These are phyloP conservation scores for Rauvolfia tetraphylla DNA, from an alignment of 257 asterid species.

Conservation along the genomic window DNA sequence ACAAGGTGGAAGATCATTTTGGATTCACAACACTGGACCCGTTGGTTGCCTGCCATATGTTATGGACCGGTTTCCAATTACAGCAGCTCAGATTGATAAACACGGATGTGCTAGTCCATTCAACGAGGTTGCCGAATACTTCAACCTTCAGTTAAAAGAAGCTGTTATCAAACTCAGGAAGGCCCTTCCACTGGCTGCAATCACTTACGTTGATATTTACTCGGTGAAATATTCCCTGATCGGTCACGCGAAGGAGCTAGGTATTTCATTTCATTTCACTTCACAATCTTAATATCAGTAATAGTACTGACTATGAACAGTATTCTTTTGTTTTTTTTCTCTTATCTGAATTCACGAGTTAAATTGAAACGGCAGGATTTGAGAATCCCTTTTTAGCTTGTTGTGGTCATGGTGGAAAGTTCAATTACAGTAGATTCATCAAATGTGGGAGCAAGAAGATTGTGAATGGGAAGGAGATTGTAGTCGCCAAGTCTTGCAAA, in stretches of 20 bases:
- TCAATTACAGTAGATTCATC: slow-evolving; percentile 50
- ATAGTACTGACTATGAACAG: not conserved
- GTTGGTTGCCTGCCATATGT: slow-evolving; percentile 69
- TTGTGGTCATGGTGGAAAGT: slow-evolving; percentile 80
- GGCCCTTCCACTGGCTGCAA: slow-evolving; percentile 62
- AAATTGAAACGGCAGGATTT: slow-evolving; percentile 49
- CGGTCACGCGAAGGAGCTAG: slow-evolving; percentile 45
- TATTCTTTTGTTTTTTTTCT: not conserved
- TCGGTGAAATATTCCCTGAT: slow-evolving; percentile 55
- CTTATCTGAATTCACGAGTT: not conserved
- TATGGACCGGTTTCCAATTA: slow-evolving; percentile 53
- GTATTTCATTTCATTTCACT: slow-evolving; percentile 20
- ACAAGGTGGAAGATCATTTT: slow-evolving; percentile 62
- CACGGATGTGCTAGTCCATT: slow-evolving; percentile 61
- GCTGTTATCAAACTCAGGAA: slow-evolving; percentile 40
- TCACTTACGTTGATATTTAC: slow-evolving; percentile 63
- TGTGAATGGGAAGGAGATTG: slow-evolving; percentile 52
- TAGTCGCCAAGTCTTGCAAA: slow-evolving; percentile 51
- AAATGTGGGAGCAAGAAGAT: slow-evolving; percentile 56
- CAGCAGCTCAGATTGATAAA: slow-evolving; percentile 57
- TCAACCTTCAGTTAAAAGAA: slow-evolving; percentile 51
- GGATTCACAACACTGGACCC: slow-evolving; percentile 84
- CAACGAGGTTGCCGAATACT: slow-evolving; percentile 64
- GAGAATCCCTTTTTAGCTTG: slow-evolving; percentile 62
- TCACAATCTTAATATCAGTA: not conserved